These are phyloP conservation scores for Moringa oleifera DNA, from an alignment of 345 rosid species.

Conservation along the genomic window DNA sequence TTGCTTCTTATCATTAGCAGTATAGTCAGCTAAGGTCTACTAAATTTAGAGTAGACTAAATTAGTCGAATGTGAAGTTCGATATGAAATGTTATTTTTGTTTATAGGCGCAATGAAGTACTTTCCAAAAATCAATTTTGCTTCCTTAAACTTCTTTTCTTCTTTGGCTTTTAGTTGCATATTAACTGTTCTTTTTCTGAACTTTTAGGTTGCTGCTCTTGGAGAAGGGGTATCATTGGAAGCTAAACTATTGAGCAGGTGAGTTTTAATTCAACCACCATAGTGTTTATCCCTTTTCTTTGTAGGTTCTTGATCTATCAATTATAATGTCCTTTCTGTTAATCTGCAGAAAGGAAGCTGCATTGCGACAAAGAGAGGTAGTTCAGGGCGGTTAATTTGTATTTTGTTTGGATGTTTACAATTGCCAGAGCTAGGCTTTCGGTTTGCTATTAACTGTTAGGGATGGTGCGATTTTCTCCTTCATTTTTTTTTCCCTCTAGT, in stretches of 20 bases:
- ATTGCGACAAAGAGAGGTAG: slow-evolving; percentile 94
- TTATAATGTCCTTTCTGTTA: slow-evolving; percentile 16
- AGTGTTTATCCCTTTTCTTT: slow-evolving; percentile 1
- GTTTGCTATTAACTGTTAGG: slow-evolving; percentile 11
- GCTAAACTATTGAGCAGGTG: slow-evolving; percentile 91
- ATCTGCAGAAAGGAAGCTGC: slow-evolving; percentile 89
- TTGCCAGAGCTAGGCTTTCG: not conserved
- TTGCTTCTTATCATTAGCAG: too few species aligned
- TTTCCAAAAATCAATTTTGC: not conserved
- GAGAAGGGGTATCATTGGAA: slow-evolving; percentile 96
- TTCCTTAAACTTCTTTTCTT: not conserved
- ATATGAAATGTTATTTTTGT: not conserved
- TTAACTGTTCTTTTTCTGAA: slow-evolving; percentile 5
- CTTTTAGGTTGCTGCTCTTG: slow-evolving; percentile 79
- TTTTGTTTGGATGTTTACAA: slow-evolving; percentile 1
- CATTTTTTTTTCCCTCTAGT: not conserved
- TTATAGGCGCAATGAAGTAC: not conserved
- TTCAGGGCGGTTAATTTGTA: slow-evolving; percentile 1
- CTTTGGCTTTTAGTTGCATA: not conserved
- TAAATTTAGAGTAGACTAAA: not conserved
- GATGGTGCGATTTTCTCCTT: not conserved
- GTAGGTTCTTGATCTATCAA: slow-evolving; percentile 1
- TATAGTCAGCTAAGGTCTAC: too few species aligned
- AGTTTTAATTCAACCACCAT: slow-evolving; percentile 11
- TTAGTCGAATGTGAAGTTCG: not conserved